phyloP scores from a whole-genome alignment of 2,329 filamentous ascomycete genomes.

The Pezicula carpinea region DNA sequence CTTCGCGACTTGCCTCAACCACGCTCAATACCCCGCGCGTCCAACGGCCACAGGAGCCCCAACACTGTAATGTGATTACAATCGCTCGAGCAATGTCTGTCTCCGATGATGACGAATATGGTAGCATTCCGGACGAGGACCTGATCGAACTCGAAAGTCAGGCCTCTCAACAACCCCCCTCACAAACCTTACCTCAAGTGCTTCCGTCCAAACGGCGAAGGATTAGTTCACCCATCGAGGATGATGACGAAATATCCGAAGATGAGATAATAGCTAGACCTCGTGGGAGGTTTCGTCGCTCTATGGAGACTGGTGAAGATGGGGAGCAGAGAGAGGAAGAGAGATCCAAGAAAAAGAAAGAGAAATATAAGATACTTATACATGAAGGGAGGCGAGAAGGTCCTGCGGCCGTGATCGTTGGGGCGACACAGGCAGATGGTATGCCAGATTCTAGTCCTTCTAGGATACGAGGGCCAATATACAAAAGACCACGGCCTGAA shows the following conservation, averaged over 20 bases:
- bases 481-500: slow-evolving; percentile 37
- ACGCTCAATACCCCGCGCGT: neutral
- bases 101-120: slow-evolving; percentile 53
- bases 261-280: slow-evolving; percentile 6
- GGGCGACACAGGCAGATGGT: slow-evolving; percentile 27
- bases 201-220: slow-evolving; percentile 32
- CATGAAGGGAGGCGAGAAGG: slow-evolving; percentile 15
- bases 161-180: slow-evolving; percentile 25
- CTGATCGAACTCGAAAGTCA: slow-evolving; percentile 57
- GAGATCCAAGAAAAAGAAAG: slow-evolving; percentile 23
- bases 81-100: neutral
- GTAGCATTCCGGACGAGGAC: slow-evolving; percentile 63
- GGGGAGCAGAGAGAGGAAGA: slow-evolving; percentile 16
- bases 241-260: slow-evolving; percentile 8
- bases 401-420: slow-evolving; percentile 20
- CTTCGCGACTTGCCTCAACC: neutral
- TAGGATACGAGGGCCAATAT: slow-evolving; percentile 44
- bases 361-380: slow-evolving; percentile 23
- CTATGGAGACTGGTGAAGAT: slow-evolving; percentile 8
- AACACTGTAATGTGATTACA: neutral
- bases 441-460: slow-evolving; percentile 41
- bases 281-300: slow-evolving; percentile 12
- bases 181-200: slow-evolving; percentile 24
- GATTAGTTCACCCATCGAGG: slow-evolving; percentile 9
- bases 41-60: neutral